Conservation (phyloP, 306 rosid genomes). For the Comarum palustre region DNA sequence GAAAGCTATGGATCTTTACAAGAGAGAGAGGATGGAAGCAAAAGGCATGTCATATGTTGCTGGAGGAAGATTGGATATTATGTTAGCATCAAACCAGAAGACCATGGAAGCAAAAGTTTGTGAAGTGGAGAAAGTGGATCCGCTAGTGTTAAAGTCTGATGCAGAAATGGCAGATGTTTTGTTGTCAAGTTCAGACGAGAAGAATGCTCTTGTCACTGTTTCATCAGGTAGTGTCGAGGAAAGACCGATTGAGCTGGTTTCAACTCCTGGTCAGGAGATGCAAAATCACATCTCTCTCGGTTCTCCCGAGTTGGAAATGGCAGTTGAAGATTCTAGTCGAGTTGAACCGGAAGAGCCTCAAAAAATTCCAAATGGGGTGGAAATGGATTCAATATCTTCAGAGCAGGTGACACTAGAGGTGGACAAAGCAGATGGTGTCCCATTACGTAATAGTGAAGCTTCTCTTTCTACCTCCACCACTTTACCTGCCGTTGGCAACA, state of each 20-base stretch:
- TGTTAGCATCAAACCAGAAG: conserved; percentile 39
- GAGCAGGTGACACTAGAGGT: conserved; percentile 42
- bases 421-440: conserved; percentile 30
- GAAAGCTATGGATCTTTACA: conserved; percentile 79
- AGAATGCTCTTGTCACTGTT: conserved; percentile 24
- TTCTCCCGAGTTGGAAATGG: conserved; percentile 29
- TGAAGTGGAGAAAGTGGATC: conserved; percentile 39
- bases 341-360: conserved; percentile 43
- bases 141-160: conserved; percentile 35
- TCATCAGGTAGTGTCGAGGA: conserved; percentile 27
- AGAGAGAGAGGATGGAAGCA: conserved; percentile 61
- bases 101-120: conserved; percentile 37
- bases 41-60: conserved; percentile 27
- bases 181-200: conserved; percentile 29
- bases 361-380: conserved; percentile 26
- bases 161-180: conserved; percentile 32
- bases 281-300: conserved; percentile 30
- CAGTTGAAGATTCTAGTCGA: conserved; percentile 30
- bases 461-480: conserved; percentile 23
- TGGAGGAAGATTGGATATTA: conserved; percentile 40
- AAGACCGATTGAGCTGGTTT: conserved; percentile 40
- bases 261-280: conserved; percentile 37
- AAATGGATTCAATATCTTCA: conserved; percentile 33
- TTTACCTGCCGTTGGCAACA: conserved; percentile 25
- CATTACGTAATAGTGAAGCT: conserved; percentile 19